Percentiles rank a stretch among this genome's conserved stretches.
Conservation (phyloP, 495 filamentous ascomycete genomes). For the Antarctomyces pellizariae region DNA sequence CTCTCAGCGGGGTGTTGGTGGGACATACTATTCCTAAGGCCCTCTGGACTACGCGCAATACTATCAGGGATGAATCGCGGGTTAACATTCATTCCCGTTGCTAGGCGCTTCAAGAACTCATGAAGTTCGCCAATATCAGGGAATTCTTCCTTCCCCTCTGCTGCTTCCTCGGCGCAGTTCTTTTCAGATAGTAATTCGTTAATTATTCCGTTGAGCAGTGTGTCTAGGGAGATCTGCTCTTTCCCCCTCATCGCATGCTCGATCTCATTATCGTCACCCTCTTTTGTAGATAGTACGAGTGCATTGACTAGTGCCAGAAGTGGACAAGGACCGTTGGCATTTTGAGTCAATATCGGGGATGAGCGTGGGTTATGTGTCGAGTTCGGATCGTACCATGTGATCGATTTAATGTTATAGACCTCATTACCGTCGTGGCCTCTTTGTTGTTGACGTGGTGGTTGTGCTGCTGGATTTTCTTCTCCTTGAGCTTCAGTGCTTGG, state of each 20-base stretch:
- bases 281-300: constrained; percentile 53
- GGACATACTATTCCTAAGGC: constrained; percentile 20
- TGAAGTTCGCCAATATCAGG: constrained; percentile 79
- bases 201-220: constrained; percentile 69
- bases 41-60: constrained; percentile 16
- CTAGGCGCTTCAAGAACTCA: constrained; percentile 63
- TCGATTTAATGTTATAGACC: constrained; percentile 46
- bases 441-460: constrained; percentile 20
- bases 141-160: constrained; percentile 26
- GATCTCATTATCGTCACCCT: constrained; percentile 39
- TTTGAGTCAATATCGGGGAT: constrained; percentile 74
- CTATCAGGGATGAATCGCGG: constrained; percentile 44
- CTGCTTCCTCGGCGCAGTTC: constrained; percentile 20
- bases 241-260: constrained; percentile 50
- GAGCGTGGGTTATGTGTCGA: constrained; percentile 19
- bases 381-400: constrained; percentile 33
- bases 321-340: constrained; percentile 83
- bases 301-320: constrained; percentile 87
- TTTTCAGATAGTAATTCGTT: constrained; percentile 69
- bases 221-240: constrained; percentile 68
- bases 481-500: constrained; percentile 5
- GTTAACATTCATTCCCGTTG: constrained; percentile 97
- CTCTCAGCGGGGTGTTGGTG: constrained; percentile 21
- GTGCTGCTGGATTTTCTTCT: constrained; percentile 14
- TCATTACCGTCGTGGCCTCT: constrained; percentile 24